Evolutionary conservation across 306 rosid species (phyloP).

Genomic region (Vicia villosa): DNA sequence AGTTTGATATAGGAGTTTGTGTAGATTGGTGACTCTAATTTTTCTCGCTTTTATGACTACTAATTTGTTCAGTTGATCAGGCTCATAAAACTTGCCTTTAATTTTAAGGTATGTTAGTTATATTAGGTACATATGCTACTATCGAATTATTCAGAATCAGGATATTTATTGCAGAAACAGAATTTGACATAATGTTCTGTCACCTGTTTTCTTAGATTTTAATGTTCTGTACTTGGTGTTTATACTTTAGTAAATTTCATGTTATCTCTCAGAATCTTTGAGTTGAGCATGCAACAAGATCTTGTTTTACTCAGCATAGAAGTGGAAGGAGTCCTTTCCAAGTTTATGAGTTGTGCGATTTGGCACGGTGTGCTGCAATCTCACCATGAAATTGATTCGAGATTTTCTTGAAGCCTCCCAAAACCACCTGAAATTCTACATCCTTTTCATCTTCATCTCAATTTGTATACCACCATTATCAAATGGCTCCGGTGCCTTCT

Average conservation of each 20-base stretch:
- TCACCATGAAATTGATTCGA: too few species aligned
- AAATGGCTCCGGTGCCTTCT: too few species aligned
- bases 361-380: too few species aligned
- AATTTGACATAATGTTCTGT: conserved; percentile 26
- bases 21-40: conserved; percentile 10
- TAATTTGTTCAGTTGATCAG: conserved; percentile 51
- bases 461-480: too few species aligned
- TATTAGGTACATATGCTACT: conserved; percentile 36
- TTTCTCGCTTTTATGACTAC: conserved; percentile 44
- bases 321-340: too few species aligned
- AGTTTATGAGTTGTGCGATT: too few species aligned
- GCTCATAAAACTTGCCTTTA: conserved; percentile 37
- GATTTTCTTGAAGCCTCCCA: too few species aligned
- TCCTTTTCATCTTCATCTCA: too few species aligned
- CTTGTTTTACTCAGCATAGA: too few species aligned
- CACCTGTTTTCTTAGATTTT: conserved; percentile 41
- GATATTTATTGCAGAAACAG: conserved; percentile 37
- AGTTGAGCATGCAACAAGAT: not conserved
- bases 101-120: conserved; percentile 44
- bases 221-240: conserved; percentile 22
- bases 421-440: too few species aligned
- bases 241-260: conserved; percentile 22
- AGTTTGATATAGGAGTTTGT: not conserved
- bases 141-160: conserved; percentile 26
- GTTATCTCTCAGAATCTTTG: not conserved